These are phyloP conservation scores for Aureobasidium subglaciale DNA, from an alignment of 2,329 filamentous ascomycete genomes.

Conservation along the genomic window DNA sequence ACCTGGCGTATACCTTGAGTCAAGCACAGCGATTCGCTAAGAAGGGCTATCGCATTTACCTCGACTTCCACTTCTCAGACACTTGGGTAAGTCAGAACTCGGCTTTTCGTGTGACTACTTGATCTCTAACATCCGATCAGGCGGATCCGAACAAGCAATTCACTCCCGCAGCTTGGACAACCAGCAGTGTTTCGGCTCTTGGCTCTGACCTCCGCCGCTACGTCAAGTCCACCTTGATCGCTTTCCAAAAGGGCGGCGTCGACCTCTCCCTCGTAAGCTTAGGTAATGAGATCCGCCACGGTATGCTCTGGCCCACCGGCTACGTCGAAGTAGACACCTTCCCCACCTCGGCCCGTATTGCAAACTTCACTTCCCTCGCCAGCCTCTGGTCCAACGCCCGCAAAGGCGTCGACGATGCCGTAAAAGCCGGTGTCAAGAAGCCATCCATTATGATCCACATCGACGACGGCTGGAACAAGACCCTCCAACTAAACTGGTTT, in stretches of 20 bases:
- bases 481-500: conserved; percentile 28
- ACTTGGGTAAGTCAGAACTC: conserved; percentile 9
- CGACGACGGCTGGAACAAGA: conserved; percentile 29
- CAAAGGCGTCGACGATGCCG: conserved; percentile 27
- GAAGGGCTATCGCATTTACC: conserved; percentile 32
- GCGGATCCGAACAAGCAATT: conserved; percentile 32
- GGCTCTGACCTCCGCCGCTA: conserved; percentile 28
- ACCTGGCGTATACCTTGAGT: conserved; percentile 28
- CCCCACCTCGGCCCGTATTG: conserved; percentile 18
- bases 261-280: conserved; percentile 36
- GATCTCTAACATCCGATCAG: conserved; percentile 6
- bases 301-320: conserved; percentile 34
- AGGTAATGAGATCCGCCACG: conserved; percentile 34
- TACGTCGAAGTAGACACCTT: conserved; percentile 5
- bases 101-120: not conserved
- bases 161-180: conserved; percentile 31
- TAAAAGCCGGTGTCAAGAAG: conserved; percentile 24
- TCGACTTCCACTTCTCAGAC: conserved; percentile 29
- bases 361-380: conserved; percentile 30
- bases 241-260: conserved; percentile 35
- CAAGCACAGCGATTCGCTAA: conserved; percentile 30
- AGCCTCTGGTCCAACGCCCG: conserved; percentile 26
- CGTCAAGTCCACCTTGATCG: conserved; percentile 31
- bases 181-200: conserved; percentile 24
- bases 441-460: conserved; percentile 32